phyloP scores from a whole-genome alignment of 163 green algal species.

The Chlorella variabilis region DNA sequence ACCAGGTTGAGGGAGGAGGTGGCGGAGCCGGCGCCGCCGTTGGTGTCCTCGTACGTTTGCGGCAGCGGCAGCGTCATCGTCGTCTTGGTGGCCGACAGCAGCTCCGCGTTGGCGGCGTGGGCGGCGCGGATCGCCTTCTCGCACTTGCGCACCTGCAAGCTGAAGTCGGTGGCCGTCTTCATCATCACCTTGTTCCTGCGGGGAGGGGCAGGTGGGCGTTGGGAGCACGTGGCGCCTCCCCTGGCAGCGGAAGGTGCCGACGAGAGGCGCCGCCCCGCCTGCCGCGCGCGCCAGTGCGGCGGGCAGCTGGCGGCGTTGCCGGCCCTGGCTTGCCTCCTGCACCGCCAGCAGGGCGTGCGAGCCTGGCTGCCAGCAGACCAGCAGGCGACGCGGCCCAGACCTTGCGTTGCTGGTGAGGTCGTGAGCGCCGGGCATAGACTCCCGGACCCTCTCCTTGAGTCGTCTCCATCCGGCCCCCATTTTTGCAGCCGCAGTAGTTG shows the following conservation, averaged over 20 bases:
- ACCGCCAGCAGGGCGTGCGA: too few relatives aligned
- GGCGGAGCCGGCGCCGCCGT: neutral
- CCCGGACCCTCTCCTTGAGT: constrained; percentile 28
- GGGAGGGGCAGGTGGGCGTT: too few relatives aligned
- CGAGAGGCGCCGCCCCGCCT: too few relatives aligned
- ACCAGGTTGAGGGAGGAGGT: constrained; percentile 40
- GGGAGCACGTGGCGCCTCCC: too few relatives aligned
- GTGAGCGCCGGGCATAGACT: constrained; percentile 12
- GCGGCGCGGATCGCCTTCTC: constrained; percentile 73
- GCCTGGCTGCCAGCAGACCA: too few relatives aligned
- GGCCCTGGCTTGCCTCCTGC: too few relatives aligned
- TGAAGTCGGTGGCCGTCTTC: constrained; percentile 27
- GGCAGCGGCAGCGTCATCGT: constrained; percentile 74
- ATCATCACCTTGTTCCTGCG: constrained; percentile 30
- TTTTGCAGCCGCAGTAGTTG: neutral
- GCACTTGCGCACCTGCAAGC: constrained; percentile 46
- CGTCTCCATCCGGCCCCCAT: constrained; percentile 24
- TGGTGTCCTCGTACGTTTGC: constrained; percentile 27
- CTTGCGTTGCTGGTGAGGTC: constrained; percentile 35
- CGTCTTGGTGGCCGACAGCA: constrained; percentile 61
- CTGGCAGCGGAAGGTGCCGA: too few relatives aligned
- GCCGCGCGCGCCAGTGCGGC: too few relatives aligned
- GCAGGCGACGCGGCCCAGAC: too few relatives aligned
- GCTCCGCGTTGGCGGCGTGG: constrained; percentile 46
- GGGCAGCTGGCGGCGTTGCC: too few relatives aligned